Conservation (phyloP, 768 basidiomycete genomes). For the Paxillus involutus region DNA sequence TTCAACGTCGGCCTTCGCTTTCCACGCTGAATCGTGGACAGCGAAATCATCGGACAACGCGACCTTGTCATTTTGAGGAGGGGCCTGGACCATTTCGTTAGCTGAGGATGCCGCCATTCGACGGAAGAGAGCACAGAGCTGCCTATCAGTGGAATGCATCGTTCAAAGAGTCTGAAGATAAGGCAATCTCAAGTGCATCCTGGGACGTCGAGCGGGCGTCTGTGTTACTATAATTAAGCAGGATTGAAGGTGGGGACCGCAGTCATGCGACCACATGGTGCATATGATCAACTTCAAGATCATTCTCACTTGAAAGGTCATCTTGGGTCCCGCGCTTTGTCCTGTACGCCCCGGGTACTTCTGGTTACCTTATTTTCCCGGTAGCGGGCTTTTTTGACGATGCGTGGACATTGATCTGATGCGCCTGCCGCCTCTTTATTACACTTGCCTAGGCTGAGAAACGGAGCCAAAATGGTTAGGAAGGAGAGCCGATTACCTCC, state of each 20-base stretch:
- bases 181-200: not conserved
- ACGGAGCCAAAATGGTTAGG: not conserved
- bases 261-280: no score
- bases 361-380: no score
- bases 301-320: no score
- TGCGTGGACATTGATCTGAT: no score
- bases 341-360: no score
- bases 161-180: constrained; percentile 1
- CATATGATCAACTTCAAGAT: no score
- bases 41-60: not conserved
- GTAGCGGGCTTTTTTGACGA: no score
- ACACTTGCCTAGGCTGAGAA: not conserved
- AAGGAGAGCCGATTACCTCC: not conserved
- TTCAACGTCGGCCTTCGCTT: constrained; percentile 14
- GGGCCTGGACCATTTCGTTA: not conserved
- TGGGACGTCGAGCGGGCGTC: no score
- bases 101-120: constrained; percentile 2
- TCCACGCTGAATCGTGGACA: not conserved
- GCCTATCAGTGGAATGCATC: constrained; percentile 8
- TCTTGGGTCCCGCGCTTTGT: no score
- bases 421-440: no score
- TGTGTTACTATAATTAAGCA: no score
- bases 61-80: constrained; percentile 1
- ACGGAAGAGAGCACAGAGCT: constrained; percentile 5
- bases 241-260: no score